phyloP scores from a whole-genome alignment of 177 flowering plant species.

The Vitis hybrid region DNA sequence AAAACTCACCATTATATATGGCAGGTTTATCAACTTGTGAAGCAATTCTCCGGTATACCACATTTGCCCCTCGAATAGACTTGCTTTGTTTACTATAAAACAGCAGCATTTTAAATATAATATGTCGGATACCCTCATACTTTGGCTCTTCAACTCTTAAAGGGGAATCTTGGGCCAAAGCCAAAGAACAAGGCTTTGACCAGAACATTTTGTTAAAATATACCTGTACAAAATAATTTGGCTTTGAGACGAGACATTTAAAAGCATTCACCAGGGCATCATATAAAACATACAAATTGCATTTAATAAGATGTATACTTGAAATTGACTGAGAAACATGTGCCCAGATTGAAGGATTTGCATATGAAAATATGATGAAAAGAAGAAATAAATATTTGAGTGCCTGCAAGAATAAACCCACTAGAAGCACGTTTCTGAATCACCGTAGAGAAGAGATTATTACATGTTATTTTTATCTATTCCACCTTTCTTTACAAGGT shows the following conservation, averaged over 20 bases:
- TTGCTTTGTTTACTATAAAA: slow-evolving; percentile 94
- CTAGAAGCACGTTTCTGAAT: too few species aligned
- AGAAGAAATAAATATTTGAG: too few species aligned
- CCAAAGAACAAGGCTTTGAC: slow-evolving; percentile 85
- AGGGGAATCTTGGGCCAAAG: slow-evolving; percentile 73
- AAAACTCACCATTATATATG: slow-evolving; percentile 69
- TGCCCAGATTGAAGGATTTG: too few species aligned
- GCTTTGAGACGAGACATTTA: slow-evolving; percentile 5
- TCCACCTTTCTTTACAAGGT: too few species aligned
- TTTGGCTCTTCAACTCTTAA: slow-evolving; percentile 83
- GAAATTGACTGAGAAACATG: neutral
- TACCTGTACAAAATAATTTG: slow-evolving; percentile 40
- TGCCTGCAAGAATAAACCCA: too few species aligned
- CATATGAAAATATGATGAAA: too few species aligned
- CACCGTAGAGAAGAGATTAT: too few species aligned
- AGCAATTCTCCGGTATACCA: slow-evolving; percentile 61
- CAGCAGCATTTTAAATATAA: slow-evolving; percentile 68
- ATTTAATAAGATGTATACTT: neutral
- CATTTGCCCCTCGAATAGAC: slow-evolving; percentile 84
- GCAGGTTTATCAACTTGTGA: slow-evolving; percentile 85
- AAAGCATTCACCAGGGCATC: neutral
- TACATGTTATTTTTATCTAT: too few species aligned
- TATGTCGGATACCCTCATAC: slow-evolving; percentile 54
- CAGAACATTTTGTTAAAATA: slow-evolving; percentile 78
- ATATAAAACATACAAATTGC: neutral